Evolutionary conservation across 179 eudicot genomes (phyloP).

Genomic region (Actinidia polygama): DNA sequence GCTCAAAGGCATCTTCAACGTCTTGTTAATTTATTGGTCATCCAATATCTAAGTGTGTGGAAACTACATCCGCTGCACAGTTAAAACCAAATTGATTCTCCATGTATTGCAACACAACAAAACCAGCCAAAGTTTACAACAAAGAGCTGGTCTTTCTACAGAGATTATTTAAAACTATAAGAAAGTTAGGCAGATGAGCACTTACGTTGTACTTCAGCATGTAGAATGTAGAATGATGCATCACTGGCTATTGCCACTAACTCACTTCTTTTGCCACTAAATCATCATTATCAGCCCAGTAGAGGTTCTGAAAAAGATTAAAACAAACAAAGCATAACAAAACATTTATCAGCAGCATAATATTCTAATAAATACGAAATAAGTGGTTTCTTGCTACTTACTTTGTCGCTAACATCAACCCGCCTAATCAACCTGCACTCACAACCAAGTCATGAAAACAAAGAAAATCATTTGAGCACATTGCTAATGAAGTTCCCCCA

Average conservation of each 20-base stretch:
- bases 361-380: neutral
- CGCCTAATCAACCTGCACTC: conserved; percentile 89
- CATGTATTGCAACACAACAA: neutral
- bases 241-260: conserved; percentile 97
- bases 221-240: conserved; percentile 93
- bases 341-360: neutral
- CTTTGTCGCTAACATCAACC: conserved; percentile 94
- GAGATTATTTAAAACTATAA: neutral
- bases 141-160: neutral
- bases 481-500: conserved; percentile 87
- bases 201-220: conserved; percentile 91
- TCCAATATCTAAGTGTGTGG: conserved; percentile 86
- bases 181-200: conserved; percentile 3
- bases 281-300: conserved; percentile 99
- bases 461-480: conserved; percentile 95
- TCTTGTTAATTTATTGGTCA: conserved; percentile 85
- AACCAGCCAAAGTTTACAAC: conserved; percentile 10
- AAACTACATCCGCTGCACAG: conserved; percentile 82
- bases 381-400: conserved; percentile 35
- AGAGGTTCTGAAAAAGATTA: conserved; percentile 65
- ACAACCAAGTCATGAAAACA: conserved; percentile 93
- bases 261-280: conserved; percentile 94
- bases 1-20: conserved; percentile 95
- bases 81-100: conserved; percentile 16
- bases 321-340: neutral